Base-by-base conservation (phyloP, 495 filamentous ascomycete genomes). In the Talaromyces liani region DNA sequence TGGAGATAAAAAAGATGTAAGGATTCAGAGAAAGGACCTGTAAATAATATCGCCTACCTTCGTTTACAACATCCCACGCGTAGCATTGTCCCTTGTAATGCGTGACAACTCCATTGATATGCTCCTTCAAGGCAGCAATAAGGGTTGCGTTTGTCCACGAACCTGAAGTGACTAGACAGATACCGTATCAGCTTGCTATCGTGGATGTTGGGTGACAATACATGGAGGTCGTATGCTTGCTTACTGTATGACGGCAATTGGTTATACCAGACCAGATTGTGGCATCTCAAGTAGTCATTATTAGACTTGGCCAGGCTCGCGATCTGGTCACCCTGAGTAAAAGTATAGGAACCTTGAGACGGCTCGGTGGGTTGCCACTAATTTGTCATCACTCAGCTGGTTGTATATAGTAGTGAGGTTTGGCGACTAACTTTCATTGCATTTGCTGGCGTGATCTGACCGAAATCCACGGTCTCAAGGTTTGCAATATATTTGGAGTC, bases 241-340 rank as follows among this genome's bases (percentile, higher is more conserved):
- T 16, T 73, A 79, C 80, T 77, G 83, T 83, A 88, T 56, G 58
- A 75, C 10, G 87, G 84, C 6, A 88, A 71, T 65, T 89, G 85
- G 45, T 71, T 77, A 69, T 88, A 72, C 85, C 84, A 89, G 4
- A 86, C 80, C n/a, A 87, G 72, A 8, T 80, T 85, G 68, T 88
- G 84, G 63, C 84, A 87, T 33, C 84, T 70, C 47, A 88, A 66
- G 20, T 76, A 68, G 71, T 88, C 81, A 47, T 77, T 77, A 62
- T 86, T 84, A n/a, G 59, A 65, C 65, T 76, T 71, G 3, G 86
- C 84, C 33, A 82, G 68, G 58, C 77, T 67, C 20, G 80, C 73
- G 66, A 86, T 73, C 61, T 73, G 74, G 63, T 86, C 82, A 16
- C 82, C 84, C 0, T 68, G 67, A 18, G 67, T 66, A 66, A 73